These are phyloP conservation scores for Cyberlindnera mississippiensis DNA, from an alignment of 805 yeast species.

Conservation along the genomic window DNA sequence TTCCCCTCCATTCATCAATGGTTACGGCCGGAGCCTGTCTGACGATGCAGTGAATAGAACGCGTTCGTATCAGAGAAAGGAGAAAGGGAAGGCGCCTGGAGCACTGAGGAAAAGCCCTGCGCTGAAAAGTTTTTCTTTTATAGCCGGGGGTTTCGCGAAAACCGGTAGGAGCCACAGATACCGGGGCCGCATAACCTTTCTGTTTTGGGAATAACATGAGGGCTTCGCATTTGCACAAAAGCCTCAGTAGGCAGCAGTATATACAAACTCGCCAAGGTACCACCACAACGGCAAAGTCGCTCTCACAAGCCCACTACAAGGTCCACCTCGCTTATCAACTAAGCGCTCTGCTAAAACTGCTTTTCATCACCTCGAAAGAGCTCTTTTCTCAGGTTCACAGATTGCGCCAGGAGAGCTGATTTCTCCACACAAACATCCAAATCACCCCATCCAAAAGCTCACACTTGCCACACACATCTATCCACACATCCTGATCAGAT, in stretches of 20 bases:
- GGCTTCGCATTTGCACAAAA: too few species aligned
- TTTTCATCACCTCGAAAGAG: neutral
- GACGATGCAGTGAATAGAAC: conserved; percentile 43
- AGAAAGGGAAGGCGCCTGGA: conserved; percentile 6
- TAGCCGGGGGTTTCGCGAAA: neutral
- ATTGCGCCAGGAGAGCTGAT: neutral
- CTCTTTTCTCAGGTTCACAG: neutral
- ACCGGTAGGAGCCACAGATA: neutral
- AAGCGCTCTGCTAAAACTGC: too few species aligned
- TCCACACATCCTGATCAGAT: neutral
- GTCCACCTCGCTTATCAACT: too few species aligned
- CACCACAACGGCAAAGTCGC: too few species aligned
- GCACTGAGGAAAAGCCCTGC: neutral
- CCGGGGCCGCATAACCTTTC: conserved; percentile 8
- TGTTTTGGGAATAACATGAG: neutral
- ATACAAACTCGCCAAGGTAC: too few species aligned
- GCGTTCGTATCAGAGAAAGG: conserved; percentile 37
- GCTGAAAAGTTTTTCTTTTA: conserved; percentile 12
- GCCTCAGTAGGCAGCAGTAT: too few species aligned
- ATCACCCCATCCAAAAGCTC: neutral
- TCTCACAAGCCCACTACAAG: too few species aligned
- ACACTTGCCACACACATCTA: neutral
- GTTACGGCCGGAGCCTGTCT: conserved; percentile 9
- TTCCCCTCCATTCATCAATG: conserved; percentile 43
- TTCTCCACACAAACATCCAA: too few species aligned